Percentiles rank a stretch among this genome's conserved stretches.
Conservation (phyloP, 352 stramenopile species). For the Saprolegnia diclina region DNA sequence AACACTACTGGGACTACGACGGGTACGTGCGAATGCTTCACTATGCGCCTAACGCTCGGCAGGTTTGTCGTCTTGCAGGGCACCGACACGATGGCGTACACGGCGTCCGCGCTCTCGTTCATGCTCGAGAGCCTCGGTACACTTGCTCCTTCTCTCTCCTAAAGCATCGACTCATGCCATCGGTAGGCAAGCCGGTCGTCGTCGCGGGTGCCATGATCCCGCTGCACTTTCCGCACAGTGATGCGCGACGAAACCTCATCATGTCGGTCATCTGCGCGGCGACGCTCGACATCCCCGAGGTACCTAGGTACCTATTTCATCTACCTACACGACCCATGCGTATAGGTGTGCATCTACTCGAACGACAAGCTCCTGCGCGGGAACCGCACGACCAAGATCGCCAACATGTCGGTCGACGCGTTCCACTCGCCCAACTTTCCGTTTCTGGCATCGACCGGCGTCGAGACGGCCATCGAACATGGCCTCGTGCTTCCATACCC, state of each 20-base stretch:
- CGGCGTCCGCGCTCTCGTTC: constrained; percentile 91
- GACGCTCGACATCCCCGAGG: constrained; percentile 71
- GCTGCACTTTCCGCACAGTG: constrained; percentile 93
- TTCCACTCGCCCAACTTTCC: constrained; percentile 97
- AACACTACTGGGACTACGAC: constrained; percentile 93
- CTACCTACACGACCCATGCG: constrained; percentile 37
- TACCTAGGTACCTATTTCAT: constrained; percentile 29
- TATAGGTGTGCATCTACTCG: constrained; percentile 91
- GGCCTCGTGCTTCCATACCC: constrained; percentile 86
- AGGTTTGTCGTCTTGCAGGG: constrained; percentile 96
- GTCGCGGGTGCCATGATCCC: constrained; percentile 96
- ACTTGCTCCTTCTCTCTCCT: background rate
- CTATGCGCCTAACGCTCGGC: constrained; percentile 28
- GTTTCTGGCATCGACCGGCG: constrained; percentile 88
- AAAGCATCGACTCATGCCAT: background rate
- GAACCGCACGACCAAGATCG: constrained; percentile 95
- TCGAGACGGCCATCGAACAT: constrained; percentile 89
- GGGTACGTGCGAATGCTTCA: constrained; percentile 32
- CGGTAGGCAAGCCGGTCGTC: constrained; percentile 87
- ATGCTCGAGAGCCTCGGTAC: constrained; percentile 93
- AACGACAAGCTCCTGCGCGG: constrained; percentile 92
- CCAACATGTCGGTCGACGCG: constrained; percentile 90
- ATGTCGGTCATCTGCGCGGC: constrained; percentile 87
- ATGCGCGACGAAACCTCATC: constrained; percentile 95
- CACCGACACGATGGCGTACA: constrained; percentile 98